Evolutionary conservation across 352 stramenopile species (phyloP).

Genomic region (Globisporangium middletonii): DNA sequence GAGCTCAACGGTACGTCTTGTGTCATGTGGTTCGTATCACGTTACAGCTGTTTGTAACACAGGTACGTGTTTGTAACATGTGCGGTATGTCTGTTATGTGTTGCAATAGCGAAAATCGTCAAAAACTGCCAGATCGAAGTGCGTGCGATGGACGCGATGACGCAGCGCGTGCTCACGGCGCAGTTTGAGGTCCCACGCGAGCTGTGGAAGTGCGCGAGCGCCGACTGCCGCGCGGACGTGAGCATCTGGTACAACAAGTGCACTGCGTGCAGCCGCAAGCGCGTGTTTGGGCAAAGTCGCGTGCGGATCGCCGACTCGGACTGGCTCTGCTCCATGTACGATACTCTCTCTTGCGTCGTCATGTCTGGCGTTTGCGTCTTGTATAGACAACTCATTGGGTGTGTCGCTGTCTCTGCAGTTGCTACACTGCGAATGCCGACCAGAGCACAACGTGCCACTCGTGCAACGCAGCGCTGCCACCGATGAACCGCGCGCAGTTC

Average conservation of each 20-base stretch:
- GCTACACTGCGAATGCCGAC: slow-evolving; percentile 43
- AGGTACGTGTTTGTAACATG: neutral
- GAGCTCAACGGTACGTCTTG: slow-evolving; percentile 42
- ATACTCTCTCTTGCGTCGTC: neutral
- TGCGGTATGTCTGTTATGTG: neutral
- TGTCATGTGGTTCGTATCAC: neutral
- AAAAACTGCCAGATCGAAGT: slow-evolving; percentile 55
- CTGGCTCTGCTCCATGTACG: slow-evolving; percentile 73
- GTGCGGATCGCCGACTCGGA: slow-evolving; percentile 34
- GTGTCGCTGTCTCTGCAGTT: slow-evolving; percentile 18
- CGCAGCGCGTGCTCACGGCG: slow-evolving; percentile 34
- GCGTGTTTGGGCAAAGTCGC: slow-evolving; percentile 46
- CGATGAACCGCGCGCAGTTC: slow-evolving; percentile 13
- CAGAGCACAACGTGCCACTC: slow-evolving; percentile 30
- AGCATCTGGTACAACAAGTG: slow-evolving; percentile 64
- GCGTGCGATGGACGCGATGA: slow-evolving; percentile 34
- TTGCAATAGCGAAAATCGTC: slow-evolving; percentile 38
- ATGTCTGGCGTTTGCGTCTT: neutral
- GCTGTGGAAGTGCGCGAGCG: slow-evolving; percentile 44
- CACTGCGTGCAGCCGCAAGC: slow-evolving; percentile 32
- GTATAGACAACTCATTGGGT: neutral
- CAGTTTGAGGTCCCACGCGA: slow-evolving; percentile 38
- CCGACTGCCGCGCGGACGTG: slow-evolving; percentile 40
- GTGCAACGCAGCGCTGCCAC: slow-evolving; percentile 30
- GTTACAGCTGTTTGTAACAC: neutral